Base-by-base conservation (phyloP, 2,329 filamentous ascomycete genomes). In the Bipolaris cookei region DNA sequence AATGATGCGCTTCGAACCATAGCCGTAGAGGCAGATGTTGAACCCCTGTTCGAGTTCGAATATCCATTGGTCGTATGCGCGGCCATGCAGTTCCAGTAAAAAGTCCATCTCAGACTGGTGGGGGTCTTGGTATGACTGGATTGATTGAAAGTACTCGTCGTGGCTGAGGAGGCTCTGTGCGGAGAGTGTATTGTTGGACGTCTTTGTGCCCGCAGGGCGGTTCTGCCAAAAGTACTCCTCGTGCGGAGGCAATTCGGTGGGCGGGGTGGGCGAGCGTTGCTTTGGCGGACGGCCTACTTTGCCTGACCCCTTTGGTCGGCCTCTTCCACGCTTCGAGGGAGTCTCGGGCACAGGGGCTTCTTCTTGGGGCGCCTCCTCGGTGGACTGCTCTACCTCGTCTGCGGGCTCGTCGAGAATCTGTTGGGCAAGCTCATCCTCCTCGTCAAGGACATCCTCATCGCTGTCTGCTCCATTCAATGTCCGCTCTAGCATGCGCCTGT, bases 191-290 rank as follows among this genome's bases (percentile, higher is more conserved):
- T 95, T 95, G 72, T 91, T 90, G 1, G 93, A 97, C 0, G 94
- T 97, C 76, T 93, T 93, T 42, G 86, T 82, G 3, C 87, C 84
- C 2, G 91, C 92, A 0, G 91, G 88, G 45, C 91, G 88, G 73
- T 96, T 97, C 71, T 98, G 91, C 71, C 89, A 91, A 76, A 99
- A 98, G 79, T 96, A 99, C 64, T 90, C 86, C 75, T 98, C 95
- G 71, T 97, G 91, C 0, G 93, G 83, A 4, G 93, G 90, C 2
- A 98, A 83, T 67, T 97, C 86, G 50, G 87, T 84, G 16, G 94
- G 91, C 3, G 92, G 92, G 4, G 90, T 92, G 1, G 90, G 90
- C 6, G 90, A 91, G 54, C 86, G 86, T 67, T 87, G 85, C 62
- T 85, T 72, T 64, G 84, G 86, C 0, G 86, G 85, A 69, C 84